Conservation (phyloP, 1,284 basidiomycete genomes). For the Austroboletus novae-zelandiae region DNA sequence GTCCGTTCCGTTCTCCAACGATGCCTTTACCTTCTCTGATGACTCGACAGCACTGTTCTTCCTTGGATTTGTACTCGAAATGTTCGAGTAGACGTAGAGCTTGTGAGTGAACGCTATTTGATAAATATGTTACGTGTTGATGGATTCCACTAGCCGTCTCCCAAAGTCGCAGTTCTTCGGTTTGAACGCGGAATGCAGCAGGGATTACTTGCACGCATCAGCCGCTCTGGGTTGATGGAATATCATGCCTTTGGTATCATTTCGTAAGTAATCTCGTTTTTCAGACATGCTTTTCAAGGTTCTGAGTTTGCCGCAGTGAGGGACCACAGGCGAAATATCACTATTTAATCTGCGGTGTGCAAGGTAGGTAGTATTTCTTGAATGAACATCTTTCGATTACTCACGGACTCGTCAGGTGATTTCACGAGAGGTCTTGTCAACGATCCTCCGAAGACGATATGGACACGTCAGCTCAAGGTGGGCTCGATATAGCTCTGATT, state of each 20-base stretch:
- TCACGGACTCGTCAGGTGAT: slow-evolving; percentile 25
- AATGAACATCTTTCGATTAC: not conserved
- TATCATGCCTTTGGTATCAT: slow-evolving; percentile 64
- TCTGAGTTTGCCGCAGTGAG: slow-evolving; percentile 44
- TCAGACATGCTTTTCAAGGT: slow-evolving; percentile 3
- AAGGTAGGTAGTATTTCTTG: slow-evolving; percentile 44
- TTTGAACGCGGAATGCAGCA: slow-evolving; percentile 66
- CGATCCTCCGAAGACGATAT: slow-evolving; percentile 75
- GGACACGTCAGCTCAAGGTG: slow-evolving; percentile 75
- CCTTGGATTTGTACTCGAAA: slow-evolving; percentile 83
- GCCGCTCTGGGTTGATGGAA: slow-evolving; percentile 55
- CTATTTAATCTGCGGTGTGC: slow-evolving; percentile 77
- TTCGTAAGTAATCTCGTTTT: slow-evolving; percentile 38
- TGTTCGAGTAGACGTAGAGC: no score
- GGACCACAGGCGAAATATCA: slow-evolving; percentile 64
- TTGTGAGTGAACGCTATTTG: no score
- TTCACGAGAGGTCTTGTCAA: no score
- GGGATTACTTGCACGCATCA: slow-evolving; percentile 55
- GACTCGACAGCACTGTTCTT: slow-evolving; percentile 50
- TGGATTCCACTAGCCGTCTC: no score
- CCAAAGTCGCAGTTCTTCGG: slow-evolving; percentile 58
- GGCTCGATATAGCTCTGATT: slow-evolving; percentile 2
- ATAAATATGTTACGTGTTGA: no score
- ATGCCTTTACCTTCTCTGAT: slow-evolving; percentile 13
- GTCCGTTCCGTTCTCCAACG: slow-evolving; percentile 53